Conservation (phyloP, 441 rosid species). For the Pelargonium myrrhifolium region DNA sequence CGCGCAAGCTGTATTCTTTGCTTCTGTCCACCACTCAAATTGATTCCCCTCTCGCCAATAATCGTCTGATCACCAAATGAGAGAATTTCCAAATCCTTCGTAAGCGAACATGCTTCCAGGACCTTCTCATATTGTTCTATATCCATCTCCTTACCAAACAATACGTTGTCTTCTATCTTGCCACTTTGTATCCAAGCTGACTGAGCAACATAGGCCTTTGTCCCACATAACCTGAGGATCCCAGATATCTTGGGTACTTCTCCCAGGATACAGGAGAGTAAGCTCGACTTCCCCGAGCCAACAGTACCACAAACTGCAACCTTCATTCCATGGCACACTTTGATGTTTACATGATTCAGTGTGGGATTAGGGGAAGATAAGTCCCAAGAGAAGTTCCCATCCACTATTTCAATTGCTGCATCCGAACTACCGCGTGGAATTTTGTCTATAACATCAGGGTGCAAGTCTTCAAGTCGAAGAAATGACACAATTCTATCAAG, state of each 20-base stretch:
- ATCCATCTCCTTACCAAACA: constrained; percentile 69
- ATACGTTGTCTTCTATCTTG: constrained; percentile 62
- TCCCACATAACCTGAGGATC: constrained; percentile 41
- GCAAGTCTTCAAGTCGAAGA: constrained; percentile 46
- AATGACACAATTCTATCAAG: constrained; percentile 55
- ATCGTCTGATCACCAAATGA: constrained; percentile 74
- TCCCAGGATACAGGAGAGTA: constrained; percentile 49
- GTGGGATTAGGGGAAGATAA: constrained; percentile 32
- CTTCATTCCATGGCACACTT: constrained; percentile 40
- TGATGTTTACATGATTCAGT: constrained; percentile 36
- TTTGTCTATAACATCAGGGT: constrained; percentile 34
- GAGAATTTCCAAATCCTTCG: constrained; percentile 64
- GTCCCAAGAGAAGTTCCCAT: constrained; percentile 55
- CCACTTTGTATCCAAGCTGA: constrained; percentile 95
- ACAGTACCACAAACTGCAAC: constrained; percentile 65
- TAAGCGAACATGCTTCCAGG: constrained; percentile 62
- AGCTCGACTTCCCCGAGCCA: constrained; percentile 61
- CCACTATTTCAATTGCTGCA: constrained; percentile 36
- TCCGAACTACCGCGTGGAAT: constrained; percentile 36
- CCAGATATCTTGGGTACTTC: constrained; percentile 52
- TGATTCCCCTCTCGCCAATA: constrained; percentile 82
- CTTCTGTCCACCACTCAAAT: constrained; percentile 91
- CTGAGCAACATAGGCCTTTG: constrained; percentile 69
- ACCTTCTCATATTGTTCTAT: constrained; percentile 49
- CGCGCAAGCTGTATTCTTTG: constrained; percentile 78